Base-by-base conservation (phyloP, 2,329 filamentous ascomycete genomes). In the Chaetomium sp. region DNA sequence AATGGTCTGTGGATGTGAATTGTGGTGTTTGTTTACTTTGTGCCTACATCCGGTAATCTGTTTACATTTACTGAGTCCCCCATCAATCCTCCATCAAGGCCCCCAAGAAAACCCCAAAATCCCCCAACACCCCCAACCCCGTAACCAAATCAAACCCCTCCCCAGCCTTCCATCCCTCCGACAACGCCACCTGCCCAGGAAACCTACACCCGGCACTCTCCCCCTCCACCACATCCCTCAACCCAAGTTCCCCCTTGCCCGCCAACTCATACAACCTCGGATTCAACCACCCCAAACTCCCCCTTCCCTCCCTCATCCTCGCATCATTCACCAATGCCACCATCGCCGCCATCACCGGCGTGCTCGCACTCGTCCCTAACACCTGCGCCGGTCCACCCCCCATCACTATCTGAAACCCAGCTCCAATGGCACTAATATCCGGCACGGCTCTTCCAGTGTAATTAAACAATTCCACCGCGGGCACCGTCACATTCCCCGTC, bases 291-390 rank as follows among this genome's bases (percentile, higher is more conserved):
- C 81, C 81, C 7, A 82, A 66, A 1, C 73, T 67, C 5, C 67
- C 64, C 71, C 78, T 80, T 4, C 77, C 77, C 2, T 66, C 68
- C 2, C 74, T 68, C 47, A 81, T 64, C n/a, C 79, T 68, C 53
- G 72, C 75, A 54, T 81, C 79, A 57, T 83, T 82, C 54, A 81
- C 71, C 4, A 81, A 68, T 3, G 78, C 76, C 48, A 84, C 68
- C 65, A 84, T 74, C 32, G 77, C 70, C 4, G 79, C 80, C 19
- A 84, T 68, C 0, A 81, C 74, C 0, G 80, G 81, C 4, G 80
- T 74, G 40, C 77, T 77, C 1, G 79, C 79, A 53, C 76, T 78
- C 10, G 77, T 79, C 9, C 77, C 77, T 47, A 69, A 61, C 2
- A 76, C 65, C 1, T 59, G 57, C 0, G 52, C 41, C 5, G 65